These are phyloP conservation scores for Casaregolazyma suthepensis DNA, from an alignment of 1,139 yeast genomes.

Conservation along the genomic window DNA sequence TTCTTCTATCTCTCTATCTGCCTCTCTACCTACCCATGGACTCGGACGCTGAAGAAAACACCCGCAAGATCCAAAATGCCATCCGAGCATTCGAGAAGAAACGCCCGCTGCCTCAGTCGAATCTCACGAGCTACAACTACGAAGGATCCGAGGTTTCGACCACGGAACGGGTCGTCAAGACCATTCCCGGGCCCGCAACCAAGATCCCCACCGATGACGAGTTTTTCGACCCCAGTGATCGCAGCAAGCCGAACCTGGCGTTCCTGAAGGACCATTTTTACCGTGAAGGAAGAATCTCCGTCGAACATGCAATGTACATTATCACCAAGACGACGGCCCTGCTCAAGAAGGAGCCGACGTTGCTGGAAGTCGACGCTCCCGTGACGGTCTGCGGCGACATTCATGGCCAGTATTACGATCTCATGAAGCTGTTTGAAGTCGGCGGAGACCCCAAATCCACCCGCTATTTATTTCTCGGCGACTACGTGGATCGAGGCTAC, in stretches of 20 bases:
- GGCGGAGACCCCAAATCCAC: slow-evolving; percentile 84
- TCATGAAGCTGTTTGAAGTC: slow-evolving; percentile 86
- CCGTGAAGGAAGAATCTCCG: slow-evolving; percentile 73
- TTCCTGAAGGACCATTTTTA: slow-evolving; percentile 70
- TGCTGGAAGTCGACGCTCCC: slow-evolving; percentile 82
- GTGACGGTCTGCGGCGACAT: slow-evolving; percentile 95
- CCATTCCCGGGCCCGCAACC: slow-evolving; percentile 66
- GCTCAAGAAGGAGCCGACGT: slow-evolving; percentile 69
- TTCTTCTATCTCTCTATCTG: background rate
- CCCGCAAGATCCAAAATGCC: slow-evolving; percentile 51
- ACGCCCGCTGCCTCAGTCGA: slow-evolving; percentile 36
- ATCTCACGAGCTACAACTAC: slow-evolving; percentile 51
- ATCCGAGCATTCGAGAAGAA: slow-evolving; percentile 62
- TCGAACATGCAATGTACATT: slow-evolving; percentile 66
- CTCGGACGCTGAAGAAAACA: slow-evolving; percentile 9
- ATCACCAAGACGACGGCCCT: slow-evolving; percentile 60
- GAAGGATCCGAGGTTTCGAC: slow-evolving; percentile 68
- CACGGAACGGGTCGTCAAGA: slow-evolving; percentile 56
- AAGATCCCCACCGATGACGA: slow-evolving; percentile 60
- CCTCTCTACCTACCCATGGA: background rate
- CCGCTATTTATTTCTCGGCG: slow-evolving; percentile 82
- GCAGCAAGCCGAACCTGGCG: slow-evolving; percentile 53
- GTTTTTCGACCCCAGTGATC: slow-evolving; percentile 47
- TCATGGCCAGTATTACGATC: slow-evolving; percentile 91
- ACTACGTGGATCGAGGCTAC: slow-evolving; percentile 93